A percentile compares a stretch with the other conserved stretches of the same genome.
These are phyloP conservation scores for Fusarium sp. DNA, from an alignment of 2,329 filamentous ascomycete genomes.

Conservation along the genomic window DNA sequence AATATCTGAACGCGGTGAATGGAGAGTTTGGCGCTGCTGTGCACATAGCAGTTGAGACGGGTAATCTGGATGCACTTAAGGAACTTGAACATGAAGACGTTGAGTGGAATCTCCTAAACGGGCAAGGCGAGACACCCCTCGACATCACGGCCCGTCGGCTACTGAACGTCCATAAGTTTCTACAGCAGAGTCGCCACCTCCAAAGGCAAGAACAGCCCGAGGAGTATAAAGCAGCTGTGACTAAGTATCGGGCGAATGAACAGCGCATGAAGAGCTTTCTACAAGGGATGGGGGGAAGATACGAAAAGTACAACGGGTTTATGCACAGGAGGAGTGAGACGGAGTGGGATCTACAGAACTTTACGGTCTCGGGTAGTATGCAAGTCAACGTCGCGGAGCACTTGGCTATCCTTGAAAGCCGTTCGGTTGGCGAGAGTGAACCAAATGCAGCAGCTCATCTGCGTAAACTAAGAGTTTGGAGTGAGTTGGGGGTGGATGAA, in stretches of 20 bases:
- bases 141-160: background rate
- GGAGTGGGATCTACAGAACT: background rate
- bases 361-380: accelerated
- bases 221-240: accelerated
- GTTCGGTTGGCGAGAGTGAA: accelerated
- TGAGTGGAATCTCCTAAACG: background rate
- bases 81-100: background rate
- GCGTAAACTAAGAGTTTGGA: background rate
- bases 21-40: background rate
- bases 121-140: background rate
- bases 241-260: background rate
- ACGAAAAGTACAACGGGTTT: background rate
- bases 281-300: accelerated
- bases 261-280: background rate
- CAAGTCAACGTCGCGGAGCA: background rate
- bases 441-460: accelerated
- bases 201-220: background rate
- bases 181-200: background rate
- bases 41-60: background rate
- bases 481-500: background rate
- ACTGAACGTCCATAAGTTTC: background rate
- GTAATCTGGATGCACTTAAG: accelerated
- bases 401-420: background rate
- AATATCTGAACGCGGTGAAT: background rate
- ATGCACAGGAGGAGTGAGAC: background rate